phyloP scores from a whole-genome alignment of 192 early-diverging fungal genomes.

The Coemansia sp. region DNA sequence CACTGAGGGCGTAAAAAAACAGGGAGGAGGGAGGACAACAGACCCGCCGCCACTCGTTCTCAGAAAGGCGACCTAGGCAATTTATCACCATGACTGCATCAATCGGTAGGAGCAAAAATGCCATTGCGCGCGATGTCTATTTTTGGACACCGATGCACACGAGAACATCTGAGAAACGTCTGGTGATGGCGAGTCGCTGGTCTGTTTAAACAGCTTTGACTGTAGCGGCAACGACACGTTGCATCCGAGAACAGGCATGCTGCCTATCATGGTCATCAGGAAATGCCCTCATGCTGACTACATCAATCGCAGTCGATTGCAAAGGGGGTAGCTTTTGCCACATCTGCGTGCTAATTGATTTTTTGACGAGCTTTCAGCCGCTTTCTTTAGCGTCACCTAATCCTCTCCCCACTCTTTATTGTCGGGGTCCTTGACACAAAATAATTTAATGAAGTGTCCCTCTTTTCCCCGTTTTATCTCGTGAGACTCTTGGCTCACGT shows the following conservation, averaged over 20 bases:
- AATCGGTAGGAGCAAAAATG: not conserved
- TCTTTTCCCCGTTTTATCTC: not conserved
- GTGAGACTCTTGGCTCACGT: not conserved
- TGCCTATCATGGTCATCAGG: not conserved
- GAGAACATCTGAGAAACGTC: not conserved
- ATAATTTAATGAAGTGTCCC: conserved; percentile 3
- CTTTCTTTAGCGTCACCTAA: not conserved
- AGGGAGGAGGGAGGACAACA: not conserved
- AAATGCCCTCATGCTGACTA: not conserved
- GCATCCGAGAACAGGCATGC: not conserved
- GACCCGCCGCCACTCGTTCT: not conserved
- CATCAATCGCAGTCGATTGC: not conserved
- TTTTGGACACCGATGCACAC: not conserved
- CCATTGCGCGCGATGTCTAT: not conserved
- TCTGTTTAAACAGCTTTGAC: not conserved
- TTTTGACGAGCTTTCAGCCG: not conserved
- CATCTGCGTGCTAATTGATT: not conserved
- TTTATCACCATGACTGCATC: not conserved
- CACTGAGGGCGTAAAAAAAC: not conserved
- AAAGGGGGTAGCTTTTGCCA: not conserved
- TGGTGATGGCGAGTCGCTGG: not conserved
- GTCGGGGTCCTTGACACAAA: not conserved
- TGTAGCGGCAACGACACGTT: not conserved
- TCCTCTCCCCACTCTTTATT: conserved; percentile 3
- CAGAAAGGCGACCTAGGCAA: not conserved